Evolutionary conservation across 257 asterid genomes (phyloP), one percentile per base, ranked within the genome.

Genomic region (Jacaranda mimosifolia): DNA sequence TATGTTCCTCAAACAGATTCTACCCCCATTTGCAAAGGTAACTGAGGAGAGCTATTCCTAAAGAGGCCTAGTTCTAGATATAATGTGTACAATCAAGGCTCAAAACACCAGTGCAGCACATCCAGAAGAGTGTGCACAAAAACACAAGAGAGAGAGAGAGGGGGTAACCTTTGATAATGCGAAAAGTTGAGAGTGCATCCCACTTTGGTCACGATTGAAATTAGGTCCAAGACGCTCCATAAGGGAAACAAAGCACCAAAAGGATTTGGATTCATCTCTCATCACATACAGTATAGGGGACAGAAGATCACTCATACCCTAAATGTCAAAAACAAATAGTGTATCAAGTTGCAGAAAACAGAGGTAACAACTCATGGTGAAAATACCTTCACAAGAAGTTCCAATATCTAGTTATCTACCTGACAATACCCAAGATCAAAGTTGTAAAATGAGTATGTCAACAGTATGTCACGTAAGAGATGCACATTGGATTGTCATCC

Each of bases 261-360:
- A 96, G 52, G 99, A 87, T 86, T 89, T 88, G 57, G 96, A 84
- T 85, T 96, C 99, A 73, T 96, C 97, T 78, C 82, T 85, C 95
- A 96, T 93, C 46, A 96, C 95, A 88, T 83, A 91, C 80, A 93
- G 80, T 81, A 96, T 91, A 35, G 98, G 98, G 65, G 99, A 96
- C 64, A 96, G 85, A 75, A 96, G 97, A 92, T 96, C 99, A 85
- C 98, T 96, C 99, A 96, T 96, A 70, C 99, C 99, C 99, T 96
- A 80, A 80, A 82, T 79, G 79, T 26, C 36, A 77, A 75, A 73
- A 59, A 82, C 39, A 81, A 36, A 64, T 21, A 53, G 43, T 38
- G 43, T 52, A 70, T 64, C 68, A 63, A 75, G 70, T 59, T 66
- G 76, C 74, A 78, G 59, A 66, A 78, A 65, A 52, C 73, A 57